Evolutionary conservation across 495 filamentous ascomycete species (phyloP).

Genomic region (Penicillium antarcticum): DNA sequence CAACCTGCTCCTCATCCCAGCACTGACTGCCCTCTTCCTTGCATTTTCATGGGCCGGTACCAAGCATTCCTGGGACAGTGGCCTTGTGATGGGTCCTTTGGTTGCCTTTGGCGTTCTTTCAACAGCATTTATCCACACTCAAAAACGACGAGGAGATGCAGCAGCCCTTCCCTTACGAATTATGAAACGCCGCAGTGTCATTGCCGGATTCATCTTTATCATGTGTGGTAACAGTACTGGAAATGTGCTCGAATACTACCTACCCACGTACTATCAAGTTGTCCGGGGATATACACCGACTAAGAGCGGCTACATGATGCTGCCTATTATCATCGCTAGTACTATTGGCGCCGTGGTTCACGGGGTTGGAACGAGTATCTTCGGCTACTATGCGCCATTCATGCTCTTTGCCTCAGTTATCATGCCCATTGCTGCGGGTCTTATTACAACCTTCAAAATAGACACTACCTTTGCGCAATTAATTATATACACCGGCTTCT

Average conservation of each 20-base stretch:
- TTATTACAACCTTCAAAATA: slow-evolving; percentile 52
- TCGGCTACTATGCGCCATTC: slow-evolving; percentile 62
- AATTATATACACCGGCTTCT: slow-evolving; percentile 57
- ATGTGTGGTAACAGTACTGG: slow-evolving; percentile 43
- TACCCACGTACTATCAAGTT: slow-evolving; percentile 44
- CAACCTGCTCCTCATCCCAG: slow-evolving; percentile 5
- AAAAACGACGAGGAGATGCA: slow-evolving; percentile 55
- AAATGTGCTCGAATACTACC: slow-evolving; percentile 17
- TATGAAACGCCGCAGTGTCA: slow-evolving; percentile 55
- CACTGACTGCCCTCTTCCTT: slow-evolving; percentile 52
- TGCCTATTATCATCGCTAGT: slow-evolving; percentile 47
- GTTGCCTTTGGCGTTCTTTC: slow-evolving; percentile 5
- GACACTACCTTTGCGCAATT: slow-evolving; percentile 43
- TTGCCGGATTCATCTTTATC: slow-evolving; percentile 34
- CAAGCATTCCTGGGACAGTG: slow-evolving; percentile 12
- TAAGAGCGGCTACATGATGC: slow-evolving; percentile 32
- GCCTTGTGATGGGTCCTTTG: slow-evolving; percentile 51
- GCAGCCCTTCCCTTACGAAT: slow-evolving; percentile 64
- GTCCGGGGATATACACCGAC: slow-evolving; percentile 40
- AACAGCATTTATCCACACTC: slow-evolving; percentile 27
- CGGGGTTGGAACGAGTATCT: slow-evolving; percentile 46
- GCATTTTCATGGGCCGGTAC: slow-evolving; percentile 36
- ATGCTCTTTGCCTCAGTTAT: slow-evolving; percentile 45
- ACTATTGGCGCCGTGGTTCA: slow-evolving; percentile 49
- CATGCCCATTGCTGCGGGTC: slow-evolving; percentile 56